phyloP scores from a whole-genome alignment of 306 rosid species.

The Fragaria ananassa region DNA sequence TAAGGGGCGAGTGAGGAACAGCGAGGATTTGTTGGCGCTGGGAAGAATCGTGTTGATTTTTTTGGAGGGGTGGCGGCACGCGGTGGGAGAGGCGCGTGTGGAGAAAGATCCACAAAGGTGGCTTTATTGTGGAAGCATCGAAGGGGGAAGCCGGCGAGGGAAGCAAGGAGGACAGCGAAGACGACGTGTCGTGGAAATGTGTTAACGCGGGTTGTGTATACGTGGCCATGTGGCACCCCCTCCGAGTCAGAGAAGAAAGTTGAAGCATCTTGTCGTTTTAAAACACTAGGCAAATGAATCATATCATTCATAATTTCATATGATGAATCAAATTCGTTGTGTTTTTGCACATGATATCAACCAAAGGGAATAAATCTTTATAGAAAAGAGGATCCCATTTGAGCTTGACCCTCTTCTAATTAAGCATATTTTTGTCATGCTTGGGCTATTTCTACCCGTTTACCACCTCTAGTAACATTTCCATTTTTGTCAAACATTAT shows the following conservation, averaged over 20 bases:
- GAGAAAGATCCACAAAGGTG: constrained; percentile 10
- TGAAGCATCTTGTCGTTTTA: background rate
- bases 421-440: too few relatives aligned
- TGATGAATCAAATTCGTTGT: background rate
- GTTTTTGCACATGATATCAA: background rate
- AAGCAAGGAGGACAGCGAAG: background rate
- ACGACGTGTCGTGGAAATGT: background rate
- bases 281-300: too few relatives aligned
- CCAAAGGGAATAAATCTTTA: background rate
- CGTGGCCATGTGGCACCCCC: constrained; percentile 7
- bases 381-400: too few relatives aligned
- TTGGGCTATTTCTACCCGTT: too few relatives aligned
- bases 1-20: constrained; percentile 20
- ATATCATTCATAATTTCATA: too few relatives aligned
- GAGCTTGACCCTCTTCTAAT: background rate
- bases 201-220: background rate
- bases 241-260: background rate
- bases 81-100: constrained; percentile 19
- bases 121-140: background rate
- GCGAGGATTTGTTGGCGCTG: constrained; percentile 58
- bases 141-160: constrained; percentile 16
- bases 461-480: too few relatives aligned
- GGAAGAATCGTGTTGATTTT: too few relatives aligned
- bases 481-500: too few relatives aligned
- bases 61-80: constrained; percentile 8